Evolutionary conservation across 1,284 basidiomycete species (phyloP), one percentile per base, ranked within the genome.

Genomic region (Ceratobasidium sp.): DNA sequence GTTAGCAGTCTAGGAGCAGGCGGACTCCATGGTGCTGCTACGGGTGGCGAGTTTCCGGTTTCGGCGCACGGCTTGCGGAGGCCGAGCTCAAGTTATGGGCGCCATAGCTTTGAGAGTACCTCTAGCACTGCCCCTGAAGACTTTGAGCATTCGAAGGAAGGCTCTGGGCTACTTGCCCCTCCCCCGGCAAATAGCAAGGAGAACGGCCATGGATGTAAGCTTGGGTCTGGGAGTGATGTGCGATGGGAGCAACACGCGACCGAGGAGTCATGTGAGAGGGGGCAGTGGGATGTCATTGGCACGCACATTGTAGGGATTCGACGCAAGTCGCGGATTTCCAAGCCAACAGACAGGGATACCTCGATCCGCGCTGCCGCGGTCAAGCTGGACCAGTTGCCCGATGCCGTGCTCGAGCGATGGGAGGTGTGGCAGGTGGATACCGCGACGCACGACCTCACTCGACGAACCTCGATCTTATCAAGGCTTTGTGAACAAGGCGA

Each of bases 341-440:
- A 76, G 77, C 38, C 56, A 30, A 49, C 40, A 40, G 25, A 25
- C 40, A 51, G 58, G 25, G 33, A 49, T 59, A 9, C 38, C 23
- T 42, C 40, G 23, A 2, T 77, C 12, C 9, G 7, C 18, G 46
- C 33, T 16, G 18, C 21, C 9, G 46, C 58, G 28, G 25, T 69
- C 18, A 64, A 63, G 9, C 48, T 33, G 12, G 72, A 81, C 21
- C 89, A 89, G 5, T 78, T 92, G 70, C 86, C 88, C 28, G 77
- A 80, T 21, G 83, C 88, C 16, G 87, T 87, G 25, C 79, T 93
- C 60, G 89, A 92, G 74, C 83, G 91, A 72, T 93, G 91, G 92
- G 91, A 93, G 76, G 77, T 90, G 38, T 93, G 91, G 91, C 84
- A 83, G 46, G 89, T 90, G 77, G 88, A 92, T 76, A 86, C 86